Evolutionary conservation across 1,284 basidiomycete species (phyloP).

Genomic region (Malassezia restricta): DNA sequence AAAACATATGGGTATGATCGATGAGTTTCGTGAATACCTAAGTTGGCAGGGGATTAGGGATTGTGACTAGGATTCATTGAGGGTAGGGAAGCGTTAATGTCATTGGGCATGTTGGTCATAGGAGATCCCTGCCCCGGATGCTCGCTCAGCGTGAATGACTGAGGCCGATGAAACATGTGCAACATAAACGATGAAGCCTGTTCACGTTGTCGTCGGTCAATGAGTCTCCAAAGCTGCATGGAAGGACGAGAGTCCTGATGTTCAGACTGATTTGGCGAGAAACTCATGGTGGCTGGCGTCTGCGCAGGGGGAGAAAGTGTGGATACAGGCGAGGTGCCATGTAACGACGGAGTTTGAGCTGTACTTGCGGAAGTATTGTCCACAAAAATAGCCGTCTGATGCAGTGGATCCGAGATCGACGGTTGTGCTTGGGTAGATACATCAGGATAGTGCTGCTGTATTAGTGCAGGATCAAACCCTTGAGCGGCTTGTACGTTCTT

Average conservation of each 20-base stretch:
- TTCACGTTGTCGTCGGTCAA: constrained; percentile 30
- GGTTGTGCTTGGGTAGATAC: no score
- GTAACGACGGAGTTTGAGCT: background rate
- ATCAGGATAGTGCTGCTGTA: no score
- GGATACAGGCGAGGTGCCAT: background rate
- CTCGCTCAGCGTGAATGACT: constrained; percentile 9
- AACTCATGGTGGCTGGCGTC: background rate
- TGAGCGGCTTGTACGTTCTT: background rate
- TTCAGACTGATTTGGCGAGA: background rate
- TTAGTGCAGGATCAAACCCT: no score
- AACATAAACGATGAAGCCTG: constrained; percentile 32
- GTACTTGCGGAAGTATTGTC: constrained; percentile 10
- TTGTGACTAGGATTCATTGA: constrained; percentile 8
- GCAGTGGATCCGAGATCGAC: no score
- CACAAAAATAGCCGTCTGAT: constrained; percentile 15
- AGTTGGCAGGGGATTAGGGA: background rate
- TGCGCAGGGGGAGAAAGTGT: background rate
- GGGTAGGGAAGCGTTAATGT: constrained; percentile 25
- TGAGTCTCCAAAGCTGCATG: constrained; percentile 20
- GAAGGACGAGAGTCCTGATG: background rate
- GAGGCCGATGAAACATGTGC: constrained; percentile 24
- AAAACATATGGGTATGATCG: no score
- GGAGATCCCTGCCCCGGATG: constrained; percentile 26
- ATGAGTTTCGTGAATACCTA: no score
- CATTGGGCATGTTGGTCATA: constrained; percentile 29